A percentile compares a stretch with the other conserved stretches of the same genome.
Evolutionary conservation across 495 filamentous ascomycete genomes (phyloP).

Genomic region (Clavariopsis aquatica): DNA sequence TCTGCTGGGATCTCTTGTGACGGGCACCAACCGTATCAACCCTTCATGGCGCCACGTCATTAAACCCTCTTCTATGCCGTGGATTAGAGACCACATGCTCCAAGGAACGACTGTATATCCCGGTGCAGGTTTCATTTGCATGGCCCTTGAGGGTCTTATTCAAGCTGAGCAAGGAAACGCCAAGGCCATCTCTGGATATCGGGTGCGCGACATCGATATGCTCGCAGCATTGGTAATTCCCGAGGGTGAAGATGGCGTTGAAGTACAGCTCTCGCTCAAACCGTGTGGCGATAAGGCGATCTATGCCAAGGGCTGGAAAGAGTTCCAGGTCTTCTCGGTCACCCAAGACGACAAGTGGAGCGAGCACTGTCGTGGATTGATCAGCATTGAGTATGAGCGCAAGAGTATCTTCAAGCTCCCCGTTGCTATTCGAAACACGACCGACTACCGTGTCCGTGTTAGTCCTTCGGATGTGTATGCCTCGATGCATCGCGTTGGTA

Average conservation of each 20-base stretch:
- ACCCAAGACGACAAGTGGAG: constrained; percentile 1
- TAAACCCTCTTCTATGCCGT: background rate
- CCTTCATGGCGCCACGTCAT: constrained; percentile 37
- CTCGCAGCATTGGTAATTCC: constrained; percentile 11
- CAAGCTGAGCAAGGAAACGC: constrained; percentile 4
- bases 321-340: constrained; percentile 15
- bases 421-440: background rate
- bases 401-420: background rate
- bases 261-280: constrained; percentile 4
- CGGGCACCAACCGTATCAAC: constrained; percentile 53
- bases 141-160: constrained; percentile 17
- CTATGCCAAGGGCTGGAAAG: constrained; percentile 6
- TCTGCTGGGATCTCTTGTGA: constrained; percentile 54
- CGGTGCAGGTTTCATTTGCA: constrained; percentile 15
- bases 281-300: background rate
- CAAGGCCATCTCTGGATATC: constrained; percentile 7
- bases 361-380: constrained; percentile 10
- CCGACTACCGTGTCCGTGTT: constrained; percentile 6
- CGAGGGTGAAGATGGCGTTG: constrained; percentile 1
- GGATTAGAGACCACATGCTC: constrained; percentile 25
- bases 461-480: constrained; percentile 19
- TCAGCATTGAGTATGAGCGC: constrained; percentile 10
- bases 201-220: constrained; percentile 11
- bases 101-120: constrained; percentile 53
- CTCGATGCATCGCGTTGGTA: constrained; percentile 1